Base-by-base conservation (phyloP, 257 asterid genomes). In the Leptodermis oblonga region DNA sequence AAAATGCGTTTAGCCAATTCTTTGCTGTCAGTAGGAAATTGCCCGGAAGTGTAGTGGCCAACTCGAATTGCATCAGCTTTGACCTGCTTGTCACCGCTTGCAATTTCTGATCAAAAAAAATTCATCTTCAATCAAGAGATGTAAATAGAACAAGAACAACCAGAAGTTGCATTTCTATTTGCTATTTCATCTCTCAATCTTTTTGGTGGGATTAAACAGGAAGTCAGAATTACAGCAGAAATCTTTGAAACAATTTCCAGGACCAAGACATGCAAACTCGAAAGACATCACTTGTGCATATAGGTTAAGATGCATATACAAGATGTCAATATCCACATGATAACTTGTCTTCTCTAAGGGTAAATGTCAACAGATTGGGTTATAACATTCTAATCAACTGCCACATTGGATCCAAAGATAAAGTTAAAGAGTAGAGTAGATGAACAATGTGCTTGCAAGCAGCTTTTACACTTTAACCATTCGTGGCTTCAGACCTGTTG, bases 1-100 rank as follows among this genome's bases (percentile, higher is more conserved):
- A 90, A 93, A 48, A 93, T 75, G 73, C 98, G 96, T 64, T 79
- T 84, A 25, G 98, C 97, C 23, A 93, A 88, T 84, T 93, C 98
- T 82, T 83, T 85, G 83, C 92, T 85, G 86, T 93, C 95, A 3
- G 78, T 84, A 62, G 98, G 98, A 80, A 83, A 84, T 46, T 87
- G 82, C 65, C 92, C 97, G 69, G 86, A 85, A 59, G 84, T 51
- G 72, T 93, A 93, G 70, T 78, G 87, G 76, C 98, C 98, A 66
- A 93, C 85, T 76, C 97, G 83, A 51, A 84, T 79, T 69, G 98
- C 97, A 83, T 93, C 98, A 77, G 86, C 82, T 80, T 90, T 90
- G 67, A 93, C 92, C 77, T 90, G 96, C 77, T 90, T 88, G 70
- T 87, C 90, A 41, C 95, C 98, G 46, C 85, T 81, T 65, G 77